Evolutionary conservation across 768 basidiomycete species (phyloP), one percentile per base, ranked within the genome.

Genomic region (Pleurotus cornucopiae): DNA sequence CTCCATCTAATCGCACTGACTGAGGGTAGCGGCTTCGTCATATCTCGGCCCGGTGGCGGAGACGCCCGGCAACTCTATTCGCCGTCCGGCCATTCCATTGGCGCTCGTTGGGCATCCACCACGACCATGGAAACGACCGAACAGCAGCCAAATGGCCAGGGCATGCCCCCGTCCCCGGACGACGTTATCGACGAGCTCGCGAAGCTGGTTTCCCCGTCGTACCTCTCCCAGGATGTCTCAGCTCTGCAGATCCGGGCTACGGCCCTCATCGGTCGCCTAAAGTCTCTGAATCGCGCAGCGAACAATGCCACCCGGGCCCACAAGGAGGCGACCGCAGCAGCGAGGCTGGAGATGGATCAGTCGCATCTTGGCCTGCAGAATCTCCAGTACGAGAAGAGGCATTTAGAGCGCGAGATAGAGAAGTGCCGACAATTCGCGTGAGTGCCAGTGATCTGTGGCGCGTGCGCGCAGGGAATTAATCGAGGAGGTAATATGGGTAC

Each of bases 381-480:
- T 61, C 74, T 94, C 37, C 78, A 89, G 48, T 95, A 94, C 62
- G 92, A 95, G 71, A 91, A 90, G 66, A 80, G 91, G 23, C 91
- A 95, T 64, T 82, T 95, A 4, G 91, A 94, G 69, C 80, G 90
- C 56, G 93, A 95, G 73, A 95, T 95, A 37, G 89, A 91, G 63
- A 93, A 94, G 67, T 95, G 93, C 71, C 82, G 90, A 47, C 91
- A 94, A 66, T 95, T 93, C 66, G 90, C 89, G 91, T 94, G 67
- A 64, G 89, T 78, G 49, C 45, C 16, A 13, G 25, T 23, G 23
- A 45, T 54, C 30, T 11, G 9, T 34, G 0, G 30, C 11, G 9
- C 30, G 30, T 25, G 23, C 38, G 16, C 40, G 18, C 47, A 26
- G 30, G 43, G 40, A 18, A 16, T 43, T 46, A 49, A 18, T 49